These are phyloP conservation scores for Haplosporangium gracile DNA, from an alignment of 192 early-diverging fungal genomes.

Conservation along the genomic window DNA sequence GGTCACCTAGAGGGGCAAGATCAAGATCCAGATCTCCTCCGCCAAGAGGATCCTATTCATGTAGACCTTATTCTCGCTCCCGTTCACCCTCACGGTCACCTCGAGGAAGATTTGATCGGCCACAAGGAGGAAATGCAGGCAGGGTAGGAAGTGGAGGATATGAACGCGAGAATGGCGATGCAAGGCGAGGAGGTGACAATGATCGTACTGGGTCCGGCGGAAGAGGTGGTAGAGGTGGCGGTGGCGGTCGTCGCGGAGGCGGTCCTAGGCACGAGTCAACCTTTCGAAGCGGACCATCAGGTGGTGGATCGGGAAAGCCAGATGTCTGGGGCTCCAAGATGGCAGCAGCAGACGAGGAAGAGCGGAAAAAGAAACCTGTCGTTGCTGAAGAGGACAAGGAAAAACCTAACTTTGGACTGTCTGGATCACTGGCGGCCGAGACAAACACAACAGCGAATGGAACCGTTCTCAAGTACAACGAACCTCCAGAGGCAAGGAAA, in stretches of 20 bases:
- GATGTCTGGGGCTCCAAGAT: slow-evolving; percentile 59
- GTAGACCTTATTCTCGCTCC: not conserved
- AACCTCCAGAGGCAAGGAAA: slow-evolving; percentile 90
- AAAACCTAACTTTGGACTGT: slow-evolving; percentile 86
- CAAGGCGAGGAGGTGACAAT: not conserved
- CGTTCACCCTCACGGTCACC: slow-evolving; percentile 42
- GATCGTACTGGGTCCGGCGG: not conserved
- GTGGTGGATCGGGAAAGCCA: slow-evolving; percentile 26
- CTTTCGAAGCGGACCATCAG: slow-evolving; percentile 14
- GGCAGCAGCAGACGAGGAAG: slow-evolving; percentile 42
- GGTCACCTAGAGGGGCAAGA: not conserved
- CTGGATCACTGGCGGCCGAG: slow-evolving; percentile 90
- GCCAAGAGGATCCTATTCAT: slow-evolving; percentile 5
- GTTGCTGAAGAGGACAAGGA: slow-evolving; percentile 67
- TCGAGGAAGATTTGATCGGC: not conserved
- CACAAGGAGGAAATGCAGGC: slow-evolving; percentile 7
- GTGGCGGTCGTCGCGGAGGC: slow-evolving; percentile 23
- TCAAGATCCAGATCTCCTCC: slow-evolving; percentile 13
- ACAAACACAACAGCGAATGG: slow-evolving; percentile 87
- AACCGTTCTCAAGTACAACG: slow-evolving; percentile 90
- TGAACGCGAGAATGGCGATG: slow-evolving; percentile 5
- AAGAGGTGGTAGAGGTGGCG: slow-evolving; percentile 22
- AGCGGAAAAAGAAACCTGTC: slow-evolving; percentile 45
- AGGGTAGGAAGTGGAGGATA: not conserved
- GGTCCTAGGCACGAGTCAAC: slow-evolving; percentile 51